A percentile compares a stretch with the other conserved stretches of the same genome.
phyloP scores from a whole-genome alignment of 2,329 filamentous ascomycete species.

The Annulohypoxylon truncatum region DNA sequence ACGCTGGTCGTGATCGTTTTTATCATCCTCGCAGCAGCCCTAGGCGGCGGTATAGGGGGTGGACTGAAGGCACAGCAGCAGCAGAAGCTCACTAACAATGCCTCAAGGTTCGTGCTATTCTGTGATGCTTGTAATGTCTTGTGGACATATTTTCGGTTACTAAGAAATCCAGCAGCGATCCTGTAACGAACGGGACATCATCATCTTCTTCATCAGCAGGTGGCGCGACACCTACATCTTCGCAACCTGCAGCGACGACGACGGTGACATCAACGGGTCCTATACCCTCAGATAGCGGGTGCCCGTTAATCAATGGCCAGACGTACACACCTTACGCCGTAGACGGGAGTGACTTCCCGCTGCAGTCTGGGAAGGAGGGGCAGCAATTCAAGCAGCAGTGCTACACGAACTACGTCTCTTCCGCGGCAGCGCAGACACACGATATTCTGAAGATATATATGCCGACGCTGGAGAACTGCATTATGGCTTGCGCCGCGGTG shows the following conservation, averaged over 20 bases:
- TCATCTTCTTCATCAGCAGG: slow-evolving; percentile 2
- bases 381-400: slow-evolving; percentile 45
- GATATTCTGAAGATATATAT: slow-evolving; percentile 44
- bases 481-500: slow-evolving; percentile 44
- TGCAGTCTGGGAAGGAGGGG: slow-evolving; percentile 19
- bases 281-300: slow-evolving; percentile 42
- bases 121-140: neutral
- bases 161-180: slow-evolving; percentile 1
- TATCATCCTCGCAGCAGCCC: slow-evolving; percentile 42
- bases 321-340: slow-evolving; percentile 43
- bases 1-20: slow-evolving; percentile 36
- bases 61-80: slow-evolving; percentile 37
- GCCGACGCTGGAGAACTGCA: slow-evolving; percentile 45
- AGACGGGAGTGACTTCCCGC: slow-evolving; percentile 42
- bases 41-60: slow-evolving; percentile 44
- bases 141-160: neutral
- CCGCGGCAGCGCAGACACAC: slow-evolving; percentile 29
- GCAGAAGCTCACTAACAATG: slow-evolving; percentile 20
- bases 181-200: slow-evolving; percentile 5
- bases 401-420: slow-evolving; percentile 42
- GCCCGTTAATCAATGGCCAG: slow-evolving; percentile 39
- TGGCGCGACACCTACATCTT: slow-evolving; percentile 1
- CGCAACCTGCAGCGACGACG: slow-evolving; percentile 10
- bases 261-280: slow-evolving; percentile 19
- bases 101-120: slow-evolving; percentile 23